Evolutionary conservation across 148 eudicot genomes (phyloP).

Genomic region (Rhododendron kiyosumense): DNA sequence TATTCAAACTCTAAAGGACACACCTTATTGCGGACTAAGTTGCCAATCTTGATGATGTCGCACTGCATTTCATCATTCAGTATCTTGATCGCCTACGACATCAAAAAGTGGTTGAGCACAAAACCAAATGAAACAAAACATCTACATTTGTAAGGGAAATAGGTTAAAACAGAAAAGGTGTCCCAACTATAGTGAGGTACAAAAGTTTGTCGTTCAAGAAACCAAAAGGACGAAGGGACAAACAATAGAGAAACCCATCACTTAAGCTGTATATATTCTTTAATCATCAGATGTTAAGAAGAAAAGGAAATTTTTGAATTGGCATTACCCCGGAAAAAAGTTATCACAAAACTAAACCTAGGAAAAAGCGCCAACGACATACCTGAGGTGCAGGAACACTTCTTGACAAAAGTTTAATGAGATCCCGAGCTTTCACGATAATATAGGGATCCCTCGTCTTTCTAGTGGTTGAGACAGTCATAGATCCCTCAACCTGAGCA

Average conservation of each 20-base stretch:
- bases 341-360: neutral
- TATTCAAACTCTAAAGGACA: neutral
- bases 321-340: neutral
- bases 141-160: neutral
- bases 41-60: slow-evolving; percentile 84
- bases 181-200: neutral
- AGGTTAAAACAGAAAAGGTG: neutral
- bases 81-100: slow-evolving; percentile 68
- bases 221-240: neutral
- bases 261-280: neutral
- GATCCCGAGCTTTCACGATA: slow-evolving; percentile 80
- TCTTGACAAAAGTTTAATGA: slow-evolving; percentile 85
- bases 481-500: slow-evolving; percentile 79
- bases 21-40: slow-evolving; percentile 85
- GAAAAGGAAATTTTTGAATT: neutral
- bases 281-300: neutral
- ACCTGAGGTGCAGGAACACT: slow-evolving; percentile 98
- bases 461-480: slow-evolving; percentile 85
- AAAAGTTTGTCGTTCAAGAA: neutral
- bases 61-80: slow-evolving; percentile 94
- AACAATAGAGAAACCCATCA: neutral
- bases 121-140: neutral
- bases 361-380: neutral
- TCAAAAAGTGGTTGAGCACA: slow-evolving; percentile 2
- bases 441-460: slow-evolving; percentile 90